phyloP scores from a whole-genome alignment of 2,329 filamentous ascomycete genomes.

The Fusarium sp. region DNA sequence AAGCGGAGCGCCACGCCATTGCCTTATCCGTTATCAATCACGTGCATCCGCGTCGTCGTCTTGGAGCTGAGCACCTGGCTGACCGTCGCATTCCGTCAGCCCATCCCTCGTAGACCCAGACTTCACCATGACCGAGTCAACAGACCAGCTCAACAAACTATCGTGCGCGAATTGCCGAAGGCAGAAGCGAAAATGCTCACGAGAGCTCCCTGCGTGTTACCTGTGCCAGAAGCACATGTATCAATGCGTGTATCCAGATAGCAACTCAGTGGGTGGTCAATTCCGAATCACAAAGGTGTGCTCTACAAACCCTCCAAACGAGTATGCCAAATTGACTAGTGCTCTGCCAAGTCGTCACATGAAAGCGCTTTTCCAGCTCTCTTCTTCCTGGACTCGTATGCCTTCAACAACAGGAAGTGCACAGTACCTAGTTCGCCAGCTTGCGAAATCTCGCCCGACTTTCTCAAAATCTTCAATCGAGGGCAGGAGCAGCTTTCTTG shows the following conservation, averaged over 20 bases:
- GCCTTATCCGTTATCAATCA: too few relatives aligned
- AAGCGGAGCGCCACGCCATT: too few relatives aligned
- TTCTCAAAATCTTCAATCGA: not conserved
- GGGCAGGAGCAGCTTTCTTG: not conserved
- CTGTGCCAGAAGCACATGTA: slow-evolving; percentile 15
- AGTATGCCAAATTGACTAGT: not conserved
- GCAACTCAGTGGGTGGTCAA: not conserved
- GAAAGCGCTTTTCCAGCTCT: slow-evolving; percentile 7
- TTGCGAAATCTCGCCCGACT: not conserved
- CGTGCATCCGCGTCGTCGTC: too few relatives aligned
- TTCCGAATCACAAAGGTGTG: not conserved
- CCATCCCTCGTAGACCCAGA: too few relatives aligned
- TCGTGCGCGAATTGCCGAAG: slow-evolving; percentile 18
- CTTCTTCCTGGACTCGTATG: slow-evolving; percentile 22
- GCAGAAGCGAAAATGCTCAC: slow-evolving; percentile 26
- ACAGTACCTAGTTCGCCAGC: not conserved
- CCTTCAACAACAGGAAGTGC: not conserved
- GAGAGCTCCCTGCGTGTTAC: slow-evolving; percentile 19
- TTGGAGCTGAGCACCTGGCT: too few relatives aligned
- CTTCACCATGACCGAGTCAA: not conserved
- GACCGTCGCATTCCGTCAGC: too few relatives aligned
- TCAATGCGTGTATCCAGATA: slow-evolving; percentile 14
- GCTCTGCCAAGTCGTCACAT: not conserved
- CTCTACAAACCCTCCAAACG: not conserved
- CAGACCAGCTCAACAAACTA: not conserved